These are phyloP conservation scores for Jimgerdemannia lactiflua DNA, from an alignment of 192 early-diverging fungal species.

Conservation along the genomic window DNA sequence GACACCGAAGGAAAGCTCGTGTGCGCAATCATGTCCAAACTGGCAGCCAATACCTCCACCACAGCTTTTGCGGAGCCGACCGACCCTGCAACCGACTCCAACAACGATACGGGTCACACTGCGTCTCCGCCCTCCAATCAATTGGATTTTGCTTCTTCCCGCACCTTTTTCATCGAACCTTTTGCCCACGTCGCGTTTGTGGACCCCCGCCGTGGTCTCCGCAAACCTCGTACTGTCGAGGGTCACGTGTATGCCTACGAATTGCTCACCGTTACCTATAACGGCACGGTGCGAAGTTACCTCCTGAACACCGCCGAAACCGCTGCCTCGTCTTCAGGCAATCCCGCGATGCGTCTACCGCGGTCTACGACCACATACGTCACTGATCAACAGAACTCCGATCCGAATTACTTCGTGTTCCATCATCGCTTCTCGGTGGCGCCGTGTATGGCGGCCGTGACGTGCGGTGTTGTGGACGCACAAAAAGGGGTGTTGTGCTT, in stretches of 20 bases:
- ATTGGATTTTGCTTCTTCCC: background rate
- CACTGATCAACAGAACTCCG: background rate
- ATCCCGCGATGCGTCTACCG: background rate
- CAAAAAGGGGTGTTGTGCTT: background rate
- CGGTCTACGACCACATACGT: background rate
- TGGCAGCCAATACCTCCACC: conserved; percentile 9
- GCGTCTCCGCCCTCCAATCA: conserved; percentile 2
- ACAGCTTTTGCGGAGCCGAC: background rate
- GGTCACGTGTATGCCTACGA: conserved; percentile 50
- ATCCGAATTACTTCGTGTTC: conserved; percentile 3
- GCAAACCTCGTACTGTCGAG: conserved; percentile 12
- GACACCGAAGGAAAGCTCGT: conserved; percentile 30
- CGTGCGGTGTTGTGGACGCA: background rate
- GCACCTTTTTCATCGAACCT: conserved; percentile 32
- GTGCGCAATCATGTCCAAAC: conserved; percentile 27
- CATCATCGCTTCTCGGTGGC: conserved; percentile 24
- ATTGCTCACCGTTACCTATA: conserved; percentile 48
- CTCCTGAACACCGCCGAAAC: conserved; percentile 45
- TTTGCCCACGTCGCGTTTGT: conserved; percentile 36
- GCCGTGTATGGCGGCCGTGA: conserved; percentile 3
- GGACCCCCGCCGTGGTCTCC: conserved; percentile 13
- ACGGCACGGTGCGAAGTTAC: conserved; percentile 50
- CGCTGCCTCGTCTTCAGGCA: background rate
- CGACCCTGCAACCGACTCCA: conserved; percentile 1
- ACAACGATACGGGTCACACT: conserved; percentile 2